Evolutionary conservation across 768 basidiomycete species (phyloP), one percentile per base, ranked within the genome.

Genomic region (Suillus occidentalis): DNA sequence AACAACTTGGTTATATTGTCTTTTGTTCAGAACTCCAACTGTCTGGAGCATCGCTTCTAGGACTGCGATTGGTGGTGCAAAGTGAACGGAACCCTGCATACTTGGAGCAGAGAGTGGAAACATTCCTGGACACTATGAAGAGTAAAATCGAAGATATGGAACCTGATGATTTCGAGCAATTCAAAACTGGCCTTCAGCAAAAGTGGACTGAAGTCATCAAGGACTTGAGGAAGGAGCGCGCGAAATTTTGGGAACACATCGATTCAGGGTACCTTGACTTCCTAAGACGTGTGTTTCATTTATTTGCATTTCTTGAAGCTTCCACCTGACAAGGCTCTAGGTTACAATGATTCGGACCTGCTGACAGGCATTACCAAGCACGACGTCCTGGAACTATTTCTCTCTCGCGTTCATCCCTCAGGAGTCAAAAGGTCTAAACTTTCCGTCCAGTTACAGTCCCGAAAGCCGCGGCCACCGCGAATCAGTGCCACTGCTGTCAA

Each of bases 1-100:
- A 99, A 73, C 97, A 99, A 76, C 83, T 99, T 1, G 97, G 97
- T 6, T 99, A 99, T 75, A 83, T 97, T 50, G 96, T 97, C 42
- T 85, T 82, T 10, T 88, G 86, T 67, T 80, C 81, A 1, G 72
- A 78, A 37, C 87, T 85, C 85, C 73, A 80, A 12, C 75, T 90
- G 50, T 73, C 83, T 49, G 90, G 91, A n/a, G 80, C 85, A 3
- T 88, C 85, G 53, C 85, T 90, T 66, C 83, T 86, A 66, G 95
- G 95, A 8, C 77, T 95, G 66, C 87, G 92, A 50, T 85, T 99
- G 61, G 80, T 95, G 8, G 84, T 99, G 37, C 97, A 99, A 78
- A 93, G 91, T 72, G 95, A 98, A 78, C 88, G 88, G 63, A 80
- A 82, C 12, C 87, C 95, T 10, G 83, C 79, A 28, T 94, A 91